These are phyloP conservation scores for Candida chauliodis DNA, from an alignment of 805 yeast genomes.

Conservation along the genomic window DNA sequence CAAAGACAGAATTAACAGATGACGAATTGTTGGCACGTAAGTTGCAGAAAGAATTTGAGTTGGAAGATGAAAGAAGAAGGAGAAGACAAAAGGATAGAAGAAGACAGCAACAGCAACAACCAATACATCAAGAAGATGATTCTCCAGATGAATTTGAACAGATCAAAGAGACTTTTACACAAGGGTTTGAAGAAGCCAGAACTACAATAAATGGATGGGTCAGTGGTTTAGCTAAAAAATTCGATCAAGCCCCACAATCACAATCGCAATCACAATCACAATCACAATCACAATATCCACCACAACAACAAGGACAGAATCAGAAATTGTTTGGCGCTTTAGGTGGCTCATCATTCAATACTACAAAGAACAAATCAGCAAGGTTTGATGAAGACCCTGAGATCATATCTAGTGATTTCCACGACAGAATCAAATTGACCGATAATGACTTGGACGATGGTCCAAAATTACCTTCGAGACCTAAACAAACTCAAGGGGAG, in stretches of 20 bases:
- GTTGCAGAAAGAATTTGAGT: slow-evolving; percentile 64
- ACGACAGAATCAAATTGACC: slow-evolving; percentile 41
- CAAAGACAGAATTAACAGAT: slow-evolving; percentile 24
- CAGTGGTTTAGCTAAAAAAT: slow-evolving; percentile 57
- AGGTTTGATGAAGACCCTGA: slow-evolving; percentile 54
- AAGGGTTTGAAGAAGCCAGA: slow-evolving; percentile 79
- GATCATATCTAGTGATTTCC: slow-evolving; percentile 49
- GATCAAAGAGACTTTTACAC: slow-evolving; percentile 62
- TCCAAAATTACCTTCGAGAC: slow-evolving; percentile 11
- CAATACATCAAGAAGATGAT: slow-evolving; percentile 18
- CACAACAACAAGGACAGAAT: slow-evolving; percentile 13
- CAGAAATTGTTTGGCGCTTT: slow-evolving; percentile 44
- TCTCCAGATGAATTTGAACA: slow-evolving; percentile 59
- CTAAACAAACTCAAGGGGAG: not conserved
- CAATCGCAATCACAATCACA: too few species aligned
- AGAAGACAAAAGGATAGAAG: slow-evolving; percentile 15
- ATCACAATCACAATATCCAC: too few species aligned
- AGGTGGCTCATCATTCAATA: slow-evolving; percentile 38
- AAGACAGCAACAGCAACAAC: slow-evolving; percentile 11
- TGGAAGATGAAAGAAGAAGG: slow-evolving; percentile 37
- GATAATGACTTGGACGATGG: slow-evolving; percentile 26
- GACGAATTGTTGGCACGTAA: slow-evolving; percentile 84
- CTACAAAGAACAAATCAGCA: slow-evolving; percentile 15
- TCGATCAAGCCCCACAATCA: slow-evolving; percentile 15
- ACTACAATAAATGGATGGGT: slow-evolving; percentile 77